Evolutionary conservation across 2,329 filamentous ascomycete genomes (phyloP).

Genomic region (Alternaria dauci): DNA sequence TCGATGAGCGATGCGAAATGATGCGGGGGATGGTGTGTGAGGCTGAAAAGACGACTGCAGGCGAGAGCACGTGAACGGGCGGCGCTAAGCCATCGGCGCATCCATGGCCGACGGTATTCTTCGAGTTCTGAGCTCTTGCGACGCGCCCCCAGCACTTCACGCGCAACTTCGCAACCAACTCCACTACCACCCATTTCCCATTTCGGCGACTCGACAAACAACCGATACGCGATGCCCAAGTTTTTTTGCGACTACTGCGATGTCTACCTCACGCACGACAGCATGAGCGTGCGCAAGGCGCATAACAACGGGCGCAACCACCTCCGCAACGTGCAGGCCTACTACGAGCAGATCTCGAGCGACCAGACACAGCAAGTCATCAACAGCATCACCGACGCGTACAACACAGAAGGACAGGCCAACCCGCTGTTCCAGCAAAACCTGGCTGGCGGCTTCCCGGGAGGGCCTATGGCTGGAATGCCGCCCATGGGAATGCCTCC

Average conservation of each 20-base stretch:
- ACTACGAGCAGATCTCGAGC: conserved; percentile 98
- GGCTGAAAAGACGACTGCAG: neutral
- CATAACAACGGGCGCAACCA: conserved; percentile 98
- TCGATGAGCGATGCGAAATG: neutral
- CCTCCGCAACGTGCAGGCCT: conserved; percentile 95
- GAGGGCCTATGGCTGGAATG: conserved; percentile 35
- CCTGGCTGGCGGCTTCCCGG: conserved; percentile 60
- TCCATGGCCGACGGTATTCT: conserved; percentile 29
- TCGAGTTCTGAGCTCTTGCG: conserved; percentile 29
- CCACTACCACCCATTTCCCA: neutral
- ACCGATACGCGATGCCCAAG: conserved; percentile 32
- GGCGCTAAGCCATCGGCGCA: conserved; percentile 29
- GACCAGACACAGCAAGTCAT: conserved; percentile 99
- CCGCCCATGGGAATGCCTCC: conserved; percentile 32
- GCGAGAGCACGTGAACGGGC: neutral
- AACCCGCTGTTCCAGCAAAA: conserved; percentile 76
- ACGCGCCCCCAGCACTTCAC: conserved; percentile 22
- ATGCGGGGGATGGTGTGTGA: neutral
- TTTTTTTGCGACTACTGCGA: conserved; percentile 88
- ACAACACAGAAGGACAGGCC: conserved; percentile 90
- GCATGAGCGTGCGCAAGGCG: conserved; percentile 98
- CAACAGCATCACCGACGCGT: conserved; percentile 95
- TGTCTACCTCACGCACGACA: conserved; percentile 99
- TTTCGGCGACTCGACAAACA: neutral
- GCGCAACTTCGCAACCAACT: conserved; percentile 7